Evolutionary conservation across 108 stramenopile species (phyloP).

Genomic region (Cyclotella baltica): DNA sequence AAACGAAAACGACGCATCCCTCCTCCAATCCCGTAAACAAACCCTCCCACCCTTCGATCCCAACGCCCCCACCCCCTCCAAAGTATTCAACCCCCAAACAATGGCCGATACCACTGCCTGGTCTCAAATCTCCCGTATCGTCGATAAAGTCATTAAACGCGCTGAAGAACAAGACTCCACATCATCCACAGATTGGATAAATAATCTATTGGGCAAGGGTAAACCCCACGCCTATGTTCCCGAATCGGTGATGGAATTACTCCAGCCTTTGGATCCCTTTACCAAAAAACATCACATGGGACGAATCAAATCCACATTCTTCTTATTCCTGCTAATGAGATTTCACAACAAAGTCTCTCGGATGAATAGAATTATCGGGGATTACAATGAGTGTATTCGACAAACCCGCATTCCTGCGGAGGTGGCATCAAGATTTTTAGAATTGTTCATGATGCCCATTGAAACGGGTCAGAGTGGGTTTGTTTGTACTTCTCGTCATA

Average conservation of each 20-base stretch:
- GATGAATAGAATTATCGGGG: constrained; percentile 47
- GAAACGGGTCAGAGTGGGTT: constrained; percentile 43
- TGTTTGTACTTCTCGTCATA: constrained; percentile 59
- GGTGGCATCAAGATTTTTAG: constrained; percentile 60
- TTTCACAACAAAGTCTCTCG: constrained; percentile 60
- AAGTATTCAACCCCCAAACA: constrained; percentile 67
- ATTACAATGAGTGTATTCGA: constrained; percentile 45
- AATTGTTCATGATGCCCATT: constrained; percentile 67
- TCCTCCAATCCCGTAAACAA: constrained; percentile 62
- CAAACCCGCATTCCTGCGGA: constrained; percentile 65
- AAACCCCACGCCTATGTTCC: constrained; percentile 37
- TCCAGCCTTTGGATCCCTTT: constrained; percentile 45
- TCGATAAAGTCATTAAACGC: constrained; percentile 65
- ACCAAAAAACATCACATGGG: constrained; percentile 43
- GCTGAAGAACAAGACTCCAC: constrained; percentile 26
- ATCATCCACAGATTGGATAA: constrained; percentile 22
- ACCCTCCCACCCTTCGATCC: constrained; percentile 76
- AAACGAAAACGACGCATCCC: constrained; percentile 54
- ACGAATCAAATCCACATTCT: constrained; percentile 62
- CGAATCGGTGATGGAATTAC: constrained; percentile 48
- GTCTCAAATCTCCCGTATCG: constrained; percentile 63
- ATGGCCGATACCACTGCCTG: constrained; percentile 69
- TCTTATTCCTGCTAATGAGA: constrained; percentile 61
- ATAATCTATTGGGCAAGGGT: constrained; percentile 38
- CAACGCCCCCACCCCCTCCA: constrained; percentile 59